phyloP scores from a whole-genome alignment of 2,329 filamentous ascomycete genomes.

The Cordyceps tenuipes region DNA sequence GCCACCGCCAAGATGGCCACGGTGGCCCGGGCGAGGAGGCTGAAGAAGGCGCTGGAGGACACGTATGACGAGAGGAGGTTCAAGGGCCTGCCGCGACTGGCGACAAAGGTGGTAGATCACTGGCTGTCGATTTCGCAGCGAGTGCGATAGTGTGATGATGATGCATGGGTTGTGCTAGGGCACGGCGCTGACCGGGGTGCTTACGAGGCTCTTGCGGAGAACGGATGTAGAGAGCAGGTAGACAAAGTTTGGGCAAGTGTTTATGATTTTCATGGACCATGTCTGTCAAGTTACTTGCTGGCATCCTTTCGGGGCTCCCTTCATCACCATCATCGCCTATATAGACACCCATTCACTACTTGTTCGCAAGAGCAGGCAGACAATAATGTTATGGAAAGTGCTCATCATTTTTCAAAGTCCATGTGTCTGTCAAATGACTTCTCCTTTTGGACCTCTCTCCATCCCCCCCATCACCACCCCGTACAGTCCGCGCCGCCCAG shows the following conservation, averaged over 20 bases:
- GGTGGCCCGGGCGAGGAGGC: conserved; percentile 18
- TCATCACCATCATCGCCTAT: no score
- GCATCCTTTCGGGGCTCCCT: no score
- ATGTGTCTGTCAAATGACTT: no score
- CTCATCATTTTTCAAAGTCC: no score
- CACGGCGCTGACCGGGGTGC: not conserved
- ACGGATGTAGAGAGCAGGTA: not conserved
- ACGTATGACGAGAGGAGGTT: conserved; percentile 23
- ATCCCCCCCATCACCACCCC: no score
- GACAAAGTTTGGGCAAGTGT: not conserved
- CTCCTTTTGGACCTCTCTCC: no score
- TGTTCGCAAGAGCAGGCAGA: no score
- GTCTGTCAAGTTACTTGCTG: no score
- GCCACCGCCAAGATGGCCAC: conserved; percentile 14
- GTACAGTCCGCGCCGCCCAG: no score
- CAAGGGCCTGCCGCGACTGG: conserved; percentile 18
- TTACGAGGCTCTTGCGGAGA: not conserved
- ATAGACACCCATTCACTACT: no score
- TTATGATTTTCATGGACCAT: not conserved
- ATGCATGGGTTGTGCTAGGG: not conserved
- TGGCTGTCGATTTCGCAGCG: conserved; percentile 19
- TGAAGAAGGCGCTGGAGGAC: conserved; percentile 18
- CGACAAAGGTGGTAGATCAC: conserved; percentile 18
- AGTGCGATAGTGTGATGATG: not conserved
- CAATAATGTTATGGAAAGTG: no score